Evolutionary conservation across 2,329 filamentous ascomycete genomes (phyloP).

Genomic region (Teratosphaeria destructans): DNA sequence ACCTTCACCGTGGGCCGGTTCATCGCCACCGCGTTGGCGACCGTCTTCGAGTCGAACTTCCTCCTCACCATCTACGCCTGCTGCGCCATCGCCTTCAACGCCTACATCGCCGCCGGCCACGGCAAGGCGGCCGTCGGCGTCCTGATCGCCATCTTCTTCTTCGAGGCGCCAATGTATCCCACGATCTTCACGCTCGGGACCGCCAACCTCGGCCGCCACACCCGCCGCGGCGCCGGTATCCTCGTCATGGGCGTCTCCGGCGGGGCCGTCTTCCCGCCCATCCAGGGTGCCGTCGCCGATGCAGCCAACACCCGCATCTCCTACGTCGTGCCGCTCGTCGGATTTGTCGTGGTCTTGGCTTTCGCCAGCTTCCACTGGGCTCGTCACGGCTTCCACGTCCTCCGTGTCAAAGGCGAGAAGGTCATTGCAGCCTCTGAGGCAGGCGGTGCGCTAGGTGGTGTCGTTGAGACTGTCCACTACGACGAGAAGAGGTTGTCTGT

Average conservation of each 20-base stretch:
- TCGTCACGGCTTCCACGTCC: constrained; percentile 22
- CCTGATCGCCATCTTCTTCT: constrained; percentile 30
- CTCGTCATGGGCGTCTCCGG: constrained; percentile 30
- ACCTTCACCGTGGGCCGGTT: constrained; percentile 31
- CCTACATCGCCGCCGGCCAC: constrained; percentile 23
- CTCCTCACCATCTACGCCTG: constrained; percentile 25
- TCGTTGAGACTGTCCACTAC: constrained; percentile 24
- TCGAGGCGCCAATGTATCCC: constrained; percentile 29
- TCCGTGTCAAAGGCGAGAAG: constrained; percentile 23
- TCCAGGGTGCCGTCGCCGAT: constrained; percentile 31
- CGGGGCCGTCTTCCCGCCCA: constrained; percentile 27
- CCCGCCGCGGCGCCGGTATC: constrained; percentile 31
- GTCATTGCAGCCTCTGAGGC: constrained; percentile 21
- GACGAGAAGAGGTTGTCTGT: constrained; percentile 24
- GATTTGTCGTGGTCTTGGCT: constrained; percentile 32
- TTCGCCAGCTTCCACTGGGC: constrained; percentile 26
- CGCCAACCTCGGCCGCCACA: constrained; percentile 30
- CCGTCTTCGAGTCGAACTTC: constrained; percentile 28
- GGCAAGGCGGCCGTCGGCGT: constrained; percentile 24
- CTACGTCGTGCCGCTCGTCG: constrained; percentile 35
- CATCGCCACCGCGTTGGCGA: constrained; percentile 27
- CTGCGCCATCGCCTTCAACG: constrained; percentile 25
- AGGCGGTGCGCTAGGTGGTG: constrained; percentile 25
- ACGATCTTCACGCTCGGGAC: constrained; percentile 32
- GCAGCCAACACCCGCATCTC: constrained; percentile 31